phyloP scores from a whole-genome alignment of 768 basidiomycete genomes.

The Podaxis carcinomalis region DNA sequence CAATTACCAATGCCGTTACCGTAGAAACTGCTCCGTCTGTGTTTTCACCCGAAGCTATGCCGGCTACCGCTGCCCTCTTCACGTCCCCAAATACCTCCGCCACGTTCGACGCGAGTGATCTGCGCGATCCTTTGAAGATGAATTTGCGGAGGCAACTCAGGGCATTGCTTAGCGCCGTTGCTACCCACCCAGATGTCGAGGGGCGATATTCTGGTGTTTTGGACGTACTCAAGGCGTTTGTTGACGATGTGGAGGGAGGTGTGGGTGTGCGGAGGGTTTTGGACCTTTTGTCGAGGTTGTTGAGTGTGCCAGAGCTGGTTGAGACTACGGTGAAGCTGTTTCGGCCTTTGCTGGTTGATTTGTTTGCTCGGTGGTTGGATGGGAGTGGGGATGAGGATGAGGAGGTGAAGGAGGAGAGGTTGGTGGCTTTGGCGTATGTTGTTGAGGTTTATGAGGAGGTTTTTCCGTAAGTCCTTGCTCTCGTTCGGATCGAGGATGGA shows the following conservation, averaged over 20 bases:
- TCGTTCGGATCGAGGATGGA: conserved; percentile 1
- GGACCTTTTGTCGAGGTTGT: conserved; percentile 7
- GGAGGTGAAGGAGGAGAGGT: conserved; percentile 41
- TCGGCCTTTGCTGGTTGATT: conserved; percentile 72
- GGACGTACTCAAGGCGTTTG: neutral
- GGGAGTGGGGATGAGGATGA: conserved; percentile 42
- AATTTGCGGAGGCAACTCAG: conserved; percentile 53
- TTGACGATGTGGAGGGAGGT: neutral
- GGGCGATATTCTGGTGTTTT: neutral
- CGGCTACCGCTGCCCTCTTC: conserved; percentile 5
- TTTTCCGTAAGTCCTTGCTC: conserved; percentile 51
- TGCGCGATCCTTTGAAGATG: conserved; percentile 56
- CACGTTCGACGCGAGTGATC: neutral
- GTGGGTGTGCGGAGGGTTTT: neutral
- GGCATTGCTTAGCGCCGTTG: conserved; percentile 39
- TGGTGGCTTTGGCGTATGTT: conserved; percentile 58
- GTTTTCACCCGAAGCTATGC: neutral
- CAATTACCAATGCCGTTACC: neutral
- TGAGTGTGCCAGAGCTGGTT: neutral
- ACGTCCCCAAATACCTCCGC: conserved; percentile 6
- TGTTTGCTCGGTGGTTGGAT: conserved; percentile 82
- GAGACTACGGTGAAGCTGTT: conserved; percentile 56
- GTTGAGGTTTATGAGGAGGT: conserved; percentile 69
- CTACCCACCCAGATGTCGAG: conserved; percentile 32
- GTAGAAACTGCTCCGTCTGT: neutral